A percentile compares a stretch with the other conserved stretches of the same genome.
These are phyloP conservation scores for Xylariaceae sp. DNA, from an alignment of 2,329 filamentous ascomycete genomes.

Conservation along the genomic window DNA sequence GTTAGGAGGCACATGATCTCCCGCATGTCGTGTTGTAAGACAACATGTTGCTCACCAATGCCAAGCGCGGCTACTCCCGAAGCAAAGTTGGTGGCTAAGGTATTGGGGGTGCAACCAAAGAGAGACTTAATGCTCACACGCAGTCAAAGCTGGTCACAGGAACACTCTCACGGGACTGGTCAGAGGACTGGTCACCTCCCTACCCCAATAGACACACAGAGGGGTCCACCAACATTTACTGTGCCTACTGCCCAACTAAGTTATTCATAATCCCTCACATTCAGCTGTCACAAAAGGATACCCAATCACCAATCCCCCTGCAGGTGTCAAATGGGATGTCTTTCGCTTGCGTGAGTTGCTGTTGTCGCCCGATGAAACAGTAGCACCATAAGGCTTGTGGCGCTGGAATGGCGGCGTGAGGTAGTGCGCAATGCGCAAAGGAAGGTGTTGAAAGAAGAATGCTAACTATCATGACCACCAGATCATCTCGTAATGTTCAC, in stretches of 20 bases:
- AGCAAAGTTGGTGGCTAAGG: slow-evolving; percentile 11
- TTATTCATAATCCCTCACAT: too few relatives aligned
- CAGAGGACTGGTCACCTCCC: not conserved
- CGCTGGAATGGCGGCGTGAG: too few relatives aligned
- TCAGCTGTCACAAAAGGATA: too few relatives aligned
- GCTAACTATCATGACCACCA: too few relatives aligned
- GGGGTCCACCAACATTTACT: not conserved
- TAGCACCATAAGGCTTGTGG: too few relatives aligned
- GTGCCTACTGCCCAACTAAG: too few relatives aligned
- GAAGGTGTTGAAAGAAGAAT: too few relatives aligned
- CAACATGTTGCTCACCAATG: slow-evolving; percentile 10
- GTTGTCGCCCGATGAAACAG: too few relatives aligned
- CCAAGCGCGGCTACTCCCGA: slow-evolving; percentile 25
- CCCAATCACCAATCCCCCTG: not conserved
- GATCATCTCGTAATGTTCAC: too few relatives aligned
- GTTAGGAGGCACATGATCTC: too few relatives aligned
- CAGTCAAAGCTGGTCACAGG: slow-evolving; percentile 26
- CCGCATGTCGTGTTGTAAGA: slow-evolving; percentile 1
- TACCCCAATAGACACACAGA: not conserved
- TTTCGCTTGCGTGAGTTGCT: too few relatives aligned
- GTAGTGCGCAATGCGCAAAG: too few relatives aligned
- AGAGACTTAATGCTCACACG: slow-evolving; percentile 23
- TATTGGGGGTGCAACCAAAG: slow-evolving; percentile 17
- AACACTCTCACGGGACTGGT: slow-evolving; percentile 12
- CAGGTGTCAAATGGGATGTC: not conserved